Conservation (phyloP, 441 rosid genomes). For the Corymbia calophylla region DNA sequence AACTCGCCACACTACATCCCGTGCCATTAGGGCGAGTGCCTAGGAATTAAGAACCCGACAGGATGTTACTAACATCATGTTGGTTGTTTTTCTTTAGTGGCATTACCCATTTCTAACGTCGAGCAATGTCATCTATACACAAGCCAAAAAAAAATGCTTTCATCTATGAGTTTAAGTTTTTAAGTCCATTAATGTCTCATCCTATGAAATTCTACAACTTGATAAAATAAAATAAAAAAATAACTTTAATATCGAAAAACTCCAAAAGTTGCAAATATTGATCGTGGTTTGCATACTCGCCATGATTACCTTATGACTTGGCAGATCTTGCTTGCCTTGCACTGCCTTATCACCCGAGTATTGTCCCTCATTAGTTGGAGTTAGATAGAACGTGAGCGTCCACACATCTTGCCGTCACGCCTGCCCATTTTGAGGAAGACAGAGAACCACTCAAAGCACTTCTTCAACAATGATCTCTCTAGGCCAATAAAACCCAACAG, state of each 20-base stretch:
- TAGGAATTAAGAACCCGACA: neutral
- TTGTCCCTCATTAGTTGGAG: neutral
- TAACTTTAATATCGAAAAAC: neutral
- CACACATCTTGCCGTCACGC: neutral
- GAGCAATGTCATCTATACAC: neutral
- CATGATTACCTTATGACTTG: neutral
- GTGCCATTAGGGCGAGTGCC: neutral
- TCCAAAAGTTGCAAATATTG: neutral
- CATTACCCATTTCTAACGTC: neutral
- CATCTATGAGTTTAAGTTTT: neutral
- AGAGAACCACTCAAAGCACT: neutral
- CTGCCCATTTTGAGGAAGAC: neutral
- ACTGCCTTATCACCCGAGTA: neutral
- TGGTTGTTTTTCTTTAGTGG: neutral
- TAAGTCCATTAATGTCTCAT: no score
- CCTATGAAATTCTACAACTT: neutral
- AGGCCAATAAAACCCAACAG: neutral
- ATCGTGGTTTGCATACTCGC: neutral
- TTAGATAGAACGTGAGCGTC: neutral
- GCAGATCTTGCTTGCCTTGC: neutral
- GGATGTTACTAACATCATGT: neutral
- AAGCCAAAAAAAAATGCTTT: neutral
- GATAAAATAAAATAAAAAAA: neutral
- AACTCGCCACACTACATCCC: neutral
- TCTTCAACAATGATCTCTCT: neutral